Percentiles rank a stretch among this genome's conserved stretches.
Conservation (phyloP, 805 yeast genomes). For the Zygotorulaspora sp. region DNA sequence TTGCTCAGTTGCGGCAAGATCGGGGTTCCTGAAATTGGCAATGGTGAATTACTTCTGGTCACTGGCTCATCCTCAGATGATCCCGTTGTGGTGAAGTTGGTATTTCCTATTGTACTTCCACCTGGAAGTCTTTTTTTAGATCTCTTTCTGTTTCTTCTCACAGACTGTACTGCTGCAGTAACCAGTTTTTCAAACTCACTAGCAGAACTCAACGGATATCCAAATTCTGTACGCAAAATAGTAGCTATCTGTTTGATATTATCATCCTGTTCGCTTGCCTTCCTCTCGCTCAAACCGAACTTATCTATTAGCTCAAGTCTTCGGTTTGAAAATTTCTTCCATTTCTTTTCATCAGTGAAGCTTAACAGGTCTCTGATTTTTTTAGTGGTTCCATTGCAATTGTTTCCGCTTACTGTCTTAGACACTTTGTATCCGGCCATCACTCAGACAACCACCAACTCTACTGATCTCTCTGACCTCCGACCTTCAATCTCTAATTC, state of each 20-base stretch:
- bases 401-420: constrained; percentile 3
- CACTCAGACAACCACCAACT: not conserved
- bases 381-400: constrained; percentile 38
- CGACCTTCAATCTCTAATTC: no score
- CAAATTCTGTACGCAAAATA: constrained; percentile 71
- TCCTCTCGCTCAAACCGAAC: constrained; percentile 52
- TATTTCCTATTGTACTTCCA: constrained; percentile 4
- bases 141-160: constrained; percentile 78
- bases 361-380: constrained; percentile 49
- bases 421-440: constrained; percentile 7
- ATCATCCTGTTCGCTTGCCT: constrained; percentile 90
- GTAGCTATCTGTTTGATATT: constrained; percentile 76
- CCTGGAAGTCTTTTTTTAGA: constrained; percentile 38
- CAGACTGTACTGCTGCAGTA: constrained; percentile 90
- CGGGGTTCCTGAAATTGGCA: not conserved
- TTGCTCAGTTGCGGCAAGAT: no score
- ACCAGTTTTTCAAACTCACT: constrained; percentile 85
- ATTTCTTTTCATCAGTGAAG: constrained; percentile 73
- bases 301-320: constrained; percentile 84
- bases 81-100: constrained; percentile 4
- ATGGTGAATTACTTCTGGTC: constrained; percentile 11
- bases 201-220: constrained; percentile 52
- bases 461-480: no score
- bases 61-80: constrained; percentile 13
- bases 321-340: constrained; percentile 91